Evolutionary conservation across 768 basidiomycete species (phyloP).

Genomic region (Amanita pseudoporphyria): DNA sequence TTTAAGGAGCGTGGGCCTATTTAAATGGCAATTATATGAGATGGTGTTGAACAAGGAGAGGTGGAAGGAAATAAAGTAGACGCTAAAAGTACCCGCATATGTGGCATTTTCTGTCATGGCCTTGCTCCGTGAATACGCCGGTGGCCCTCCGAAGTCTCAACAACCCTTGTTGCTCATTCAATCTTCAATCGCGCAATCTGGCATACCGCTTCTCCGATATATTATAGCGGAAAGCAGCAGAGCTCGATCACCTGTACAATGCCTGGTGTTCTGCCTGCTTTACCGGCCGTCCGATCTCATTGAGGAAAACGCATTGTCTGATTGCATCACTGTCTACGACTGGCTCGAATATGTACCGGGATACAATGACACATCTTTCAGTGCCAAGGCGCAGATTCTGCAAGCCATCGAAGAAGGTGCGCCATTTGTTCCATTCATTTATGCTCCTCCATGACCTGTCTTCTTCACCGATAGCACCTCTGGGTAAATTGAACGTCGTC

Average conservation of each 20-base stretch:
- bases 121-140: neutral
- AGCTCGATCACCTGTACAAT: slow-evolving; percentile 13
- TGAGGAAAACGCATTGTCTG: slow-evolving; percentile 15
- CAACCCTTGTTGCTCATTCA: slow-evolving; percentile 46
- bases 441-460: neutral
- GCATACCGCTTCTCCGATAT: slow-evolving; percentile 43
- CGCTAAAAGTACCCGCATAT: neutral
- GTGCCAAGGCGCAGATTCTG: slow-evolving; percentile 29
- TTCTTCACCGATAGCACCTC: neutral
- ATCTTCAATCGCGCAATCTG: slow-evolving; percentile 49
- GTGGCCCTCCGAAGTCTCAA: slow-evolving; percentile 2
- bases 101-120: neutral
- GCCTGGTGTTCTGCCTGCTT: slow-evolving; percentile 49
- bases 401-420: slow-evolving; percentile 31
- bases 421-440: slow-evolving; percentile 3
- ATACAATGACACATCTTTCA: slow-evolving; percentile 30
- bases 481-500: slow-evolving; percentile 36
- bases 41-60: slow-evolving; percentile 33
- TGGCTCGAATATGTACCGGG: slow-evolving; percentile 42
- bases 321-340: slow-evolving; percentile 35
- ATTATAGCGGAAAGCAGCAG: slow-evolving; percentile 24
- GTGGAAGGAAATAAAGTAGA: slow-evolving; percentile 29
- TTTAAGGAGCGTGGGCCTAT: slow-evolving; percentile 40
- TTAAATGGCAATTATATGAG: slow-evolving; percentile 37
- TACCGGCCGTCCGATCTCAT: slow-evolving; percentile 38